phyloP scores from a whole-genome alignment of 495 filamentous ascomycete genomes.

The Amniculicola lignicola region DNA sequence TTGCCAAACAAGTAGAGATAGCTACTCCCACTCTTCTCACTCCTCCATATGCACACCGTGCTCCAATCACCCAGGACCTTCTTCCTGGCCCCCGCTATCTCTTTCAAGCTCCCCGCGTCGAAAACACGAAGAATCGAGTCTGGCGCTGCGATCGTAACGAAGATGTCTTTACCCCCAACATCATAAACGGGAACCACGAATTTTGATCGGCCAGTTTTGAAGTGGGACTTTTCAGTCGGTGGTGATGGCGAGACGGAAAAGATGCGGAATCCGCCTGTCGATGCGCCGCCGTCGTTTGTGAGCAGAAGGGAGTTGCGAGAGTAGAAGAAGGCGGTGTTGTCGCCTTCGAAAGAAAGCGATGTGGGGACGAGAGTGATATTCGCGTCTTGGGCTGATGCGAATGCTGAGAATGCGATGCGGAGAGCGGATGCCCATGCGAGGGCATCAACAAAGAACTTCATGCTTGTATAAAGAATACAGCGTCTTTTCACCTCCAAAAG shows the following conservation, averaged over 20 bases:
- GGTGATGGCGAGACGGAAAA: not conserved
- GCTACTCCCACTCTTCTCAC: not conserved
- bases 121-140: not conserved
- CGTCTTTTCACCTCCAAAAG: no score
- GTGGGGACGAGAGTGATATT: not conserved
- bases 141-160: not conserved
- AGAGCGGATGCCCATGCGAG: no score
- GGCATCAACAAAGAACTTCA: no score
- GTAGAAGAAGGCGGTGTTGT: constrained; percentile 1
- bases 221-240: not conserved
- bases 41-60: constrained; percentile 1
- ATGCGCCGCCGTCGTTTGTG: not conserved
- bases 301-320: not conserved
- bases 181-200: not conserved
- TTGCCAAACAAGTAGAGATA: constrained; percentile 9
- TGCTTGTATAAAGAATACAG: no score
- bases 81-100: not conserved
- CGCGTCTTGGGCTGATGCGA: not conserved
- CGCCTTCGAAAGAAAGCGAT: not conserved
- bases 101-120: not conserved
- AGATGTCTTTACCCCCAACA: not conserved
- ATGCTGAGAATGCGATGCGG: no score
- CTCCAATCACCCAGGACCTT: constrained; percentile 1
- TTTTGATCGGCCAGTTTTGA: not conserved
- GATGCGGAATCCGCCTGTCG: not conserved